Base-by-base conservation (phyloP, 2,329 filamentous ascomycete genomes). In the Xylariaceae sp. region DNA sequence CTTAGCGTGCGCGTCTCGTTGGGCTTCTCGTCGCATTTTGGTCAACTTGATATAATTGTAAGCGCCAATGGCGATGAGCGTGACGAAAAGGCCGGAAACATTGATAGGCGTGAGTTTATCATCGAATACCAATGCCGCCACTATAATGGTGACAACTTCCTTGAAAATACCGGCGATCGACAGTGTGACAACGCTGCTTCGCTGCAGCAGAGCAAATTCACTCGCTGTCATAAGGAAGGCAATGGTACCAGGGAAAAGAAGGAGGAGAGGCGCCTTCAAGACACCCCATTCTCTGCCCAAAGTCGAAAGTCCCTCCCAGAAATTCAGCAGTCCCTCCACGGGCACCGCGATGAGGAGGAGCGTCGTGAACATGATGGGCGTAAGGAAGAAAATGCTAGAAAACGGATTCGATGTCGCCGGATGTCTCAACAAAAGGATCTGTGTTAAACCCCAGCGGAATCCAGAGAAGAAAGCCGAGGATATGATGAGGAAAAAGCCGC, bases 121-220 rank as follows among this genome's bases (percentile, higher is more conserved):
- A 68, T 94, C 84, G 77, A 97, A 99, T 3, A 96, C 86, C 34
- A 95, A 73, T 7, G 91, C 89, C 0, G 93, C 93, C 0, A 91
- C 92, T 47, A 85, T 88, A 69, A 99, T 97, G 11, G 94, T 99
- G 57, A 99, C 87, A 47, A 97, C 94, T 77, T 99, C 94, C 74
- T 99, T 99, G 81, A 99, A 97, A 63, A 99, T 97, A 62, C 94
- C 94, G 63, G 92, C 96, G 67, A 99, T 97, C 55, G 89, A 95
- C 51, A 99, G 82, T 0, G 94, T 97, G 55, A 99, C 94, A 56
- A 99, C 94, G 1, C 90, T 95, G 0, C 93, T 97, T 52, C 94
- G 90, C 78, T 97, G 89, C 66, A 99, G 83, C 62, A 99, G 83
- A 56, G 94, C 93, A 73, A 97, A 99, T 75, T 99, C 94, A 56